Percentiles rank a stretch among this genome's conserved stretches.
phyloP scores from a whole-genome alignment of 768 basidiomycete genomes.

The Amanita pallidorosea region DNA sequence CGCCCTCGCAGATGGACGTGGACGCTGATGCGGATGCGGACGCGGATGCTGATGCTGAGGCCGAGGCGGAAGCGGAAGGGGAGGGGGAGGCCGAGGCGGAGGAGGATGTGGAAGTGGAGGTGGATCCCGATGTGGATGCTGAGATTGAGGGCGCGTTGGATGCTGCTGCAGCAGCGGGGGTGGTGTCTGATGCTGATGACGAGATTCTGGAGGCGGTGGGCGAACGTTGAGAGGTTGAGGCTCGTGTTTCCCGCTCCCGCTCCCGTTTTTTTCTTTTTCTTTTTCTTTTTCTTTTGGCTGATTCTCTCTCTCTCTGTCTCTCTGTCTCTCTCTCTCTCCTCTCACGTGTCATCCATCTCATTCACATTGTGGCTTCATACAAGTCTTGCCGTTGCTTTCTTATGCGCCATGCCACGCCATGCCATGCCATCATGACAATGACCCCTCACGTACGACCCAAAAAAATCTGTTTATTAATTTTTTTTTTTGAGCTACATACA shows the following conservation, averaged over 20 bases:
- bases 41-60: constrained; percentile 17
- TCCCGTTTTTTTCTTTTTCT: not conserved
- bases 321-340: too few species aligned
- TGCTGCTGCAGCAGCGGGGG: not conserved
- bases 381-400: too few species aligned
- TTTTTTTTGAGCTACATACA: too few species aligned
- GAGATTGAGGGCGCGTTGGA: not conserved
- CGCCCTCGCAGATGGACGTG: constrained; percentile 9
- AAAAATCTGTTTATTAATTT: too few species aligned
- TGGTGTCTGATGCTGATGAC: constrained; percentile 25
- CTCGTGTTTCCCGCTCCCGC: not conserved
- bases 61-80: constrained; percentile 23
- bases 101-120: constrained; percentile 25
- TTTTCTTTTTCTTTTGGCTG: not conserved
- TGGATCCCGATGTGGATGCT: constrained; percentile 13
- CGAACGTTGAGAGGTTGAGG: constrained; percentile 25
- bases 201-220: constrained; percentile 43
- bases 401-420: too few species aligned
- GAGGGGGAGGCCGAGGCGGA: constrained; percentile 24
- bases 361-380: too few species aligned
- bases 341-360: too few species aligned
- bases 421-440: too few species aligned
- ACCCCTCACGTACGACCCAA: too few species aligned
- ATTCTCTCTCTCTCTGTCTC: too few species aligned
- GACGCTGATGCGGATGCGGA: constrained; percentile 14